Evolutionary conservation across 768 basidiomycete species (phyloP), one percentile per base, ranked within the genome.

Genomic region (Tylopilus plumbeoviolaceoides): DNA sequence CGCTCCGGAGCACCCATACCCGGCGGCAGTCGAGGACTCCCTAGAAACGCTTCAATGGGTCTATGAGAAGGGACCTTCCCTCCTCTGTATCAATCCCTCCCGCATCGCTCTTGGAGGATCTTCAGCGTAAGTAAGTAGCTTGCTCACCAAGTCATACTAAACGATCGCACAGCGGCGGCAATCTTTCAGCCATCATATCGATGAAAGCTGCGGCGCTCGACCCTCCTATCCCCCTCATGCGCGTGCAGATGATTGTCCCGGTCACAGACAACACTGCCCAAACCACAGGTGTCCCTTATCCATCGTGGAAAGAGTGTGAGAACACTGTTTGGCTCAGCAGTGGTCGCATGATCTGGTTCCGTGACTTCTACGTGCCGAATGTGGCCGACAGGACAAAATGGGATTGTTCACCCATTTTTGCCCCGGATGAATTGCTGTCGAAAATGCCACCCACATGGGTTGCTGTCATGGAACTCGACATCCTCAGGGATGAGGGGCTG

Each of bases 301-400:
- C 63, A 17, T 78, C 77, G 5, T 89, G 87, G 86, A 70, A 68
- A 15, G 76, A 79, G 54, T 87, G 86, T 60, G 71, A 72, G 15
- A 69, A 82, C 50, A 78, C 85, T 6, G 79, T 83, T 1, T 84
- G 84, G 76, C 77, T 91, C 23, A 66, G 74, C 8, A 79, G 77
- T 4, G 79, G 58, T 5, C 81, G 83, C 51, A 89, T 90, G 87
- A 58, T 78, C 17, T 91, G 88, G 89, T 90, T 85, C 78, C 72
- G 79, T 28, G 63, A 75, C 44, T 80, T 83, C 59, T 91, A 90
- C 64, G 73, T 87, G 11, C 85, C 88, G 0, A 80, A 84, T 52
- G 63, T 75, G 55, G 74, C 68, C 36, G 84, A 87, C 50, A 75
- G 79, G 69, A 75, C 71, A 0, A 80, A 83, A 46, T 88, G 86